Conservation (phyloP, 331 rosid species). For the Pyrus hybrid region DNA sequence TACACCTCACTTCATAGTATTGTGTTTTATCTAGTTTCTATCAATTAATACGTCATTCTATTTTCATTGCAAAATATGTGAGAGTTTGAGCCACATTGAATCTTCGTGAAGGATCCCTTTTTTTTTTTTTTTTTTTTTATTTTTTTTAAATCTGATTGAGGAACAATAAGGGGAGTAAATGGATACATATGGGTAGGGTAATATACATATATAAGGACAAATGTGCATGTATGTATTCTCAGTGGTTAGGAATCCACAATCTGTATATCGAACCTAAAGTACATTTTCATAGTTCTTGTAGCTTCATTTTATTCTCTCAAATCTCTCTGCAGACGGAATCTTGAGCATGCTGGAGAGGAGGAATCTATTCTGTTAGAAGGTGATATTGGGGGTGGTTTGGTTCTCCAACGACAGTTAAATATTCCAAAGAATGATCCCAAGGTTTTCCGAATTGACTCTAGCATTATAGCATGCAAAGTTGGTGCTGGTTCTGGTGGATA, state of each 20-base stretch:
- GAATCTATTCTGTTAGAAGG: conserved; percentile 67
- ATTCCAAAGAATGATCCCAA: conserved; percentile 44
- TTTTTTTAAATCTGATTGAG: background rate
- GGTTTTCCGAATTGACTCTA: conserved; percentile 55
- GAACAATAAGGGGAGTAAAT: background rate
- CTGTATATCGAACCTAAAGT: background rate
- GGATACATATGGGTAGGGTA: background rate
- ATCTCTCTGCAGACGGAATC: conserved; percentile 47
- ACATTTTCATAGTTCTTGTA: background rate
- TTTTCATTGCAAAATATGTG: background rate
- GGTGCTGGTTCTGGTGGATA: conserved; percentile 99
- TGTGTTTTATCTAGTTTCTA: background rate
- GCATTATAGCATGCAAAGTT: conserved; percentile 60
- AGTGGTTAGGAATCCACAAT: too few relatives aligned
- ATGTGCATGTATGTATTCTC: background rate
- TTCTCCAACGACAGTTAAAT: conserved; percentile 49
- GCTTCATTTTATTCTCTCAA: background rate
- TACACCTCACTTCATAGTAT: background rate
- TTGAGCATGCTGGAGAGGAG: conserved; percentile 61
- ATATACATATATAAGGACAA: background rate
- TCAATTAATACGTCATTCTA: background rate
- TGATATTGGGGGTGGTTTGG: conserved; percentile 87
- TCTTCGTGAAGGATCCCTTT: background rate
- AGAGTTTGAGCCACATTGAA: background rate
- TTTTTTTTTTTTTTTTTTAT: background rate